These are phyloP conservation scores for Lactarius hengduanensis DNA, from an alignment of 768 basidiomycete genomes.

Conservation along the genomic window DNA sequence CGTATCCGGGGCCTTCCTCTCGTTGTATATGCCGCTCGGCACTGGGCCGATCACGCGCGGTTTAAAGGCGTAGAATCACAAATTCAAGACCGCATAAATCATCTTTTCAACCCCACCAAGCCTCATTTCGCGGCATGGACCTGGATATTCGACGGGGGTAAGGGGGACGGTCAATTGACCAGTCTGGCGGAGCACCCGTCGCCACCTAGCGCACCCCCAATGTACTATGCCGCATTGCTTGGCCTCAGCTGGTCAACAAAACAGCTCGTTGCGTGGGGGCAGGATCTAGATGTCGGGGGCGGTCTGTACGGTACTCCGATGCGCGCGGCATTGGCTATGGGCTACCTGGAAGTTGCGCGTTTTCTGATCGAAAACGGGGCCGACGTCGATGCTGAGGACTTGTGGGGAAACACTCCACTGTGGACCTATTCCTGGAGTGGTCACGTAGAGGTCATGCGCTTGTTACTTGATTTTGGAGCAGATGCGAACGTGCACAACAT, in stretches of 20 bases:
- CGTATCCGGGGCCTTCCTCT: not conserved
- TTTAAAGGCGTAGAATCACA: not conserved
- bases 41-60: slow-evolving; percentile 7
- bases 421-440: not conserved
- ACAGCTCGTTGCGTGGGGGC: not conserved
- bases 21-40: not conserved
- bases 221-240: not conserved
- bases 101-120: not conserved
- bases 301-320: not conserved
- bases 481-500: not conserved
- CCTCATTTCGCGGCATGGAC: not conserved
- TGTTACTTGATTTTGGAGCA: not conserved
- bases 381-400: not conserved
- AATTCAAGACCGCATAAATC: not conserved
- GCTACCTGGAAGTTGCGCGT: not conserved
- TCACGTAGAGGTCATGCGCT: not conserved
- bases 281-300: not conserved
- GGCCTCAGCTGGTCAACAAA: not conserved
- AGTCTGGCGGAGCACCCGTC: not conserved
- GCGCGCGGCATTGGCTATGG: not conserved
- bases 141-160: not conserved
- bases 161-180: no score
- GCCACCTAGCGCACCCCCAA: not conserved
- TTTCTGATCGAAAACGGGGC: not conserved
- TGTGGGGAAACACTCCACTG: not conserved